Conservation (phyloP, 352 stramenopile species). For the Globisporangium irregulare region DNA sequence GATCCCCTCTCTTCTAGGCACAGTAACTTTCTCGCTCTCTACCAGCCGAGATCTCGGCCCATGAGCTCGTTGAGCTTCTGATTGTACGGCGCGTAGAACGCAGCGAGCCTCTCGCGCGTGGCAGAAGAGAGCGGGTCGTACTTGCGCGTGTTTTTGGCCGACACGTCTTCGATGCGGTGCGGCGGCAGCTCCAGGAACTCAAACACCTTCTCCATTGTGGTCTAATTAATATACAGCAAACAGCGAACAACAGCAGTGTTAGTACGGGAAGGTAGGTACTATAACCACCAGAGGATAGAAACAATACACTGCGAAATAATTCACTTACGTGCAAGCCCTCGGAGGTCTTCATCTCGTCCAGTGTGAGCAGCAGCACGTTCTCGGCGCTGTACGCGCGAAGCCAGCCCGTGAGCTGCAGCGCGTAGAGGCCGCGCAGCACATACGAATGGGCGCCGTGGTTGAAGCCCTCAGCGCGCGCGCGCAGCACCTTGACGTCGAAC, state of each 20-base stretch:
- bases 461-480: slow-evolving; percentile 30
- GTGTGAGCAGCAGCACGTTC: slow-evolving; percentile 90
- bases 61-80: slow-evolving; percentile 67
- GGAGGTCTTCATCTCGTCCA: slow-evolving; percentile 92
- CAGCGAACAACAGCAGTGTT: slow-evolving; percentile 16
- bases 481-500: slow-evolving; percentile 65
- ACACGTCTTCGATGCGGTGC: slow-evolving; percentile 74
- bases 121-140: slow-evolving; percentile 70
- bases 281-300: background rate
- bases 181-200: slow-evolving; percentile 81
- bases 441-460: slow-evolving; percentile 83
- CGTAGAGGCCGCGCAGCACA: slow-evolving; percentile 91
- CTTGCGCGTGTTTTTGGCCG: slow-evolving; percentile 86
- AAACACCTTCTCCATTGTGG: slow-evolving; percentile 83
- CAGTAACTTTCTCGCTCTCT: slow-evolving; percentile 12
- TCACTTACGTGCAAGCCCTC: slow-evolving; percentile 59
- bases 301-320: background rate
- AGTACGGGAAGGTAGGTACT: background rate
- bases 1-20: background rate
- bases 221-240: slow-evolving; percentile 25
- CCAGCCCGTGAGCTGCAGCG: slow-evolving; percentile 92
- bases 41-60: slow-evolving; percentile 60
- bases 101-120: slow-evolving; percentile 53
- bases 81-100: slow-evolving; percentile 86
- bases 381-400: slow-evolving; percentile 85